A percentile compares a stretch with the other conserved stretches of the same genome.
These are phyloP conservation scores for Theobroma grandiflorum DNA, from an alignment of 441 rosid genomes.

Conservation along the genomic window DNA sequence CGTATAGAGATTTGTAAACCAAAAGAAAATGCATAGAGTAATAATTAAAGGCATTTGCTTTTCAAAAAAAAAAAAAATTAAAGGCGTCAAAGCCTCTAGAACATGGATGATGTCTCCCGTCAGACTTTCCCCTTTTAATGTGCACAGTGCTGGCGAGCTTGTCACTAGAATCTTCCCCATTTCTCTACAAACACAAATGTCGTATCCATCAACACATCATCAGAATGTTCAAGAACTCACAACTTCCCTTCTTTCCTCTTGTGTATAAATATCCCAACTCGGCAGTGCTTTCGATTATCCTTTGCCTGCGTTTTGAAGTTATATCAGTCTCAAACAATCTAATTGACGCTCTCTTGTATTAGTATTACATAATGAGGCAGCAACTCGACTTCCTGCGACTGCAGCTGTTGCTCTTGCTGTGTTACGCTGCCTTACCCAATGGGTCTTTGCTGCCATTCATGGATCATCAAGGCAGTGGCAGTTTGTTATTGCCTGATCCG, in stretches of 20 bases:
- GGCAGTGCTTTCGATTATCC: not conserved
- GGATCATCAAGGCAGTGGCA: slow-evolving; percentile 53
- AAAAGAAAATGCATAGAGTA: too few relatives aligned
- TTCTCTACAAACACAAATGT: slow-evolving; percentile 2
- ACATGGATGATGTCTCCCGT: not conserved
- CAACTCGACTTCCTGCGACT: slow-evolving; percentile 19
- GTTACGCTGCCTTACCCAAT: slow-evolving; percentile 30
- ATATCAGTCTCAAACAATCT: not conserved
- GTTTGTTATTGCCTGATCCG: slow-evolving; percentile 56
- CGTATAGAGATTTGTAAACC: too few relatives aligned
- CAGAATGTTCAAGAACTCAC: slow-evolving; percentile 13
- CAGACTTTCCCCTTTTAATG: not conserved
- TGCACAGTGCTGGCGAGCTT: not conserved
- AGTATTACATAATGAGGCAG: slow-evolving; percentile 23
- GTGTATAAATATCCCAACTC: not conserved
- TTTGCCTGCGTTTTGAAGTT: not conserved
- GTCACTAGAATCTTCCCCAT: slow-evolving; percentile 17
- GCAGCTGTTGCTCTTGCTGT: slow-evolving; percentile 31
- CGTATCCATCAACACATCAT: not conserved
- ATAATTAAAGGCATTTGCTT: too few relatives aligned
- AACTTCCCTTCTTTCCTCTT: not conserved
- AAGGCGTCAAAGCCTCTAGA: slow-evolving; percentile 20
- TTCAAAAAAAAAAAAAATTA: not conserved
- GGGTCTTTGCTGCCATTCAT: slow-evolving; percentile 52
- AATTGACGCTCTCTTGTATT: not conserved